These are phyloP conservation scores for Chionographis japonica DNA, from an alignment of 106 monocot genomes.

Conservation along the genomic window DNA sequence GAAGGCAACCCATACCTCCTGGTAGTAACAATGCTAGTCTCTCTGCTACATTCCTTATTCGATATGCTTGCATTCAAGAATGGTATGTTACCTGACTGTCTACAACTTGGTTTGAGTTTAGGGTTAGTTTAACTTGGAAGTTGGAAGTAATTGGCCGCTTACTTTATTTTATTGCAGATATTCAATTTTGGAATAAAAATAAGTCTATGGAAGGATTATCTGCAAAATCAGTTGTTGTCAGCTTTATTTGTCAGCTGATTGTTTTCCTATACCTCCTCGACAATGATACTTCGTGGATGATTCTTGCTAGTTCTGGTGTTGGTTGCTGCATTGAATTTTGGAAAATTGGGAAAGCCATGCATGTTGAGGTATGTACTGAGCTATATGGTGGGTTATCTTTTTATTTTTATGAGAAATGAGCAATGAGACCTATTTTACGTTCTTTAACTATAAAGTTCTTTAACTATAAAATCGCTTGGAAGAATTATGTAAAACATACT, in stretches of 20 bases:
- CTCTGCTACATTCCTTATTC: conserved; percentile 84
- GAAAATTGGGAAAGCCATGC: conserved; percentile 99
- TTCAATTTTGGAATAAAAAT: conserved; percentile 99
- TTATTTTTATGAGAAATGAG: no score
- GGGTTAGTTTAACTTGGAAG: no score
- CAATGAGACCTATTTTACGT: no score
- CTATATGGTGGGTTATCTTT: no score
- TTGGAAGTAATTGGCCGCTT: background rate
- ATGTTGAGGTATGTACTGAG: conserved; percentile 56
- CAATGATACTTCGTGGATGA: conserved; percentile 99
- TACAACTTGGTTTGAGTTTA: no score
- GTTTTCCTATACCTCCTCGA: conserved; percentile 97
- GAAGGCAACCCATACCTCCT: conserved; percentile 95
- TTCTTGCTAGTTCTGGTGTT: conserved; percentile 91
- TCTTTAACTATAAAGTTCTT: no score
- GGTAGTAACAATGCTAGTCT: conserved; percentile 79
- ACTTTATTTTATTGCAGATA: conserved; percentile 48
- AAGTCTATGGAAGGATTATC: conserved; percentile 99
- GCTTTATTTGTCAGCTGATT: conserved; percentile 87
- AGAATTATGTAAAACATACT: no score
- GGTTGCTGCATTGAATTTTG: conserved; percentile 98
- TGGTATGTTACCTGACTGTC: conserved; percentile 35
- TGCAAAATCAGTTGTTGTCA: conserved; percentile 97
- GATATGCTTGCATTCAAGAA: conserved; percentile 98
- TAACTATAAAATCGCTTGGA: no score